Base-by-base conservation (phyloP, 371 early-diverging fungal species). In the Rhizoclosmatium hyalinum region DNA sequence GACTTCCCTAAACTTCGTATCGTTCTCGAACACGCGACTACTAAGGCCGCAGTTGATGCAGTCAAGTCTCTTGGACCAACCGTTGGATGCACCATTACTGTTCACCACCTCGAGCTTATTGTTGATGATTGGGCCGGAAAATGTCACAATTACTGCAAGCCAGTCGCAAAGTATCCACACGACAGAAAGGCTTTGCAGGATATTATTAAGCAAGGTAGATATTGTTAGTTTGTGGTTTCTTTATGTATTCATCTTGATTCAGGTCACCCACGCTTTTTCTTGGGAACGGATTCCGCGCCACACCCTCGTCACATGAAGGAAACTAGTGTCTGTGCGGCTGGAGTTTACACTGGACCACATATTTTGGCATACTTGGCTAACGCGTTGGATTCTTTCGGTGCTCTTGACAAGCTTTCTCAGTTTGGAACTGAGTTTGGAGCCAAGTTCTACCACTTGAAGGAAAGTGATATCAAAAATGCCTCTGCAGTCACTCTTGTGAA, bases 121-220 rank as follows among this genome's bases (percentile, higher is more conserved):
- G 94, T 97, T 2, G 97, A 98, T 80, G 97, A 98, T 84, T 98
- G 98, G 98, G 97, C 96, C 24, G 96, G 96, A 12, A 90, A 95
- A 75, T 91, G 93, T 69, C 98, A 98, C 81, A 91, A 95, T 83
- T 98, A 94, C 81, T 98, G 98, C 89, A 98, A 98, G 83, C 98
- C 98, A 42, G 98, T 98, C 17, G 98, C 98, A 53, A 98, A 98
- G 83, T 96, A 82, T 79, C 96, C 96, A 12, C 90, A 91, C 73
- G 98, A 98, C 80, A 91, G 98, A 21, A 88, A 89, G 5, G 98
- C 98, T 2, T 87, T 98, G 56, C 91, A 93, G 44, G 89, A 93
- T n/a, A 90, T 94, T n/a, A 85, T 97, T 56, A 84, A 81, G 69
- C 89, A 91, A 68, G 92, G 91, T 87, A 79, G 3, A 43, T 5